Conservation (phyloP, 2,329 filamentous ascomycete species). For the Didymella pomorum region DNA sequence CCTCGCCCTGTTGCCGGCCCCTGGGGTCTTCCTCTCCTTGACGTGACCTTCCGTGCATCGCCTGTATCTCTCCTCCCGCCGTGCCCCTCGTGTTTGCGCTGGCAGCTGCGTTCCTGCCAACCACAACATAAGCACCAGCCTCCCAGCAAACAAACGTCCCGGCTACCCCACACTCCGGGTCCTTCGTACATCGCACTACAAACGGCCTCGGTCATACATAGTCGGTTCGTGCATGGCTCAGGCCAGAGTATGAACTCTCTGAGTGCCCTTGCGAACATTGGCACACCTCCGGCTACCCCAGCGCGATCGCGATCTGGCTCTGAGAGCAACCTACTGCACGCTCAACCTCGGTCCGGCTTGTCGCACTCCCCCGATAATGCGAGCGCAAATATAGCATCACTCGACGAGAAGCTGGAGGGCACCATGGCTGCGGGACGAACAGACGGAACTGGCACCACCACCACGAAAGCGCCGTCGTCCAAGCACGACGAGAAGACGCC, state of each 20-base stretch:
- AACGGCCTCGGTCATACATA: background rate
- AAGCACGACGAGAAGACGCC: constrained; percentile 72
- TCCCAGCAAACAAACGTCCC: constrained; percentile 17
- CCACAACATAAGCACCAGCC: constrained; percentile 22
- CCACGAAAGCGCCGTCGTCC: constrained; percentile 43
- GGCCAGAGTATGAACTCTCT: constrained; percentile 88
- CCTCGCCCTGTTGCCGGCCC: constrained; percentile 24
- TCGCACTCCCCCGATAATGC: constrained; percentile 45
- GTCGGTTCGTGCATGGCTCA: constrained; percentile 53
- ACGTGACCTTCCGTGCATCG: constrained; percentile 10
- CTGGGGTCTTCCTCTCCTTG: constrained; percentile 17
- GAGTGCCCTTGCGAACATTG: constrained; percentile 86
- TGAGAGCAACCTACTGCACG: constrained; percentile 55
- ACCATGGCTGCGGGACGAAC: constrained; percentile 37
- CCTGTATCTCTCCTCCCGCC: constrained; percentile 1
- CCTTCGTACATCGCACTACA: constrained; percentile 1
- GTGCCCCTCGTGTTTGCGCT: constrained; percentile 10
- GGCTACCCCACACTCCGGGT: constrained; percentile 15
- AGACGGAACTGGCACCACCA: constrained; percentile 30
- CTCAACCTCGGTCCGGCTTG: constrained; percentile 36
- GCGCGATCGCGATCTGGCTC: constrained; percentile 63
- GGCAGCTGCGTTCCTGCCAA: constrained; percentile 18
- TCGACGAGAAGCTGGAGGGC: constrained; percentile 40
- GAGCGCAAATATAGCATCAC: constrained; percentile 38
- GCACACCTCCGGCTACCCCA: constrained; percentile 61